phyloP scores from a whole-genome alignment of 371 early-diverging fungal genomes.

The Apophysomyces elegans region DNA sequence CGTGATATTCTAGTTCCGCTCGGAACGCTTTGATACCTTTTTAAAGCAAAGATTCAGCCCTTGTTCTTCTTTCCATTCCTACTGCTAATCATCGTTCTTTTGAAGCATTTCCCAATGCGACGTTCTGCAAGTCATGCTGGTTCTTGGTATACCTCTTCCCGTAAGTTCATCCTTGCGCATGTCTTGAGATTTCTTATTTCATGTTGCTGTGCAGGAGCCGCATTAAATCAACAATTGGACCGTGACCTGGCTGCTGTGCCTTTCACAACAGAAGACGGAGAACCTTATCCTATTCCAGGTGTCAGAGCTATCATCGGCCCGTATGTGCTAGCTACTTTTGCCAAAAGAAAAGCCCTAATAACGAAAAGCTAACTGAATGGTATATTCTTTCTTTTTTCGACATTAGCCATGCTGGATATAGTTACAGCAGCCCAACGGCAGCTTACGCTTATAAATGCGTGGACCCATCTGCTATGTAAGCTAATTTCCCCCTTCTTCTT shows the following conservation, averaged over 20 bases:
- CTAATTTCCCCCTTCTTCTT: neutral
- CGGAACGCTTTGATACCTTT: no score
- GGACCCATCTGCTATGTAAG: conserved; percentile 64
- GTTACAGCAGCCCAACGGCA: conserved; percentile 88
- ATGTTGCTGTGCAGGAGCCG: neutral
- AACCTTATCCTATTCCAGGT: conserved; percentile 53
- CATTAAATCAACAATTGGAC: conserved; percentile 52
- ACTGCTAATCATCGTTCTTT: neutral
- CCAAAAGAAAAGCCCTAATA: neutral
- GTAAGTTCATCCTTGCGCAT: conserved; percentile 34
- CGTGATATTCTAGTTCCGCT: no score
- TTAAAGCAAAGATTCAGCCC: no score
- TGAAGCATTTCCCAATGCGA: conserved; percentile 20
- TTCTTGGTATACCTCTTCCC: conserved; percentile 73
- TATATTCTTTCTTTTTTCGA: no score
- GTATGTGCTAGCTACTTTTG: conserved; percentile 47
- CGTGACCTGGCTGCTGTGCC: conserved; percentile 58
- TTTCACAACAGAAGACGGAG: conserved; percentile 31
- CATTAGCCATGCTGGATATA: conserved; percentile 87
- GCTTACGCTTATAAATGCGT: conserved; percentile 86
- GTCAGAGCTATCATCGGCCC: conserved; percentile 85
- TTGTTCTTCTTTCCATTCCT: no score
- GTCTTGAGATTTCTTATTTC: conserved; percentile 7
- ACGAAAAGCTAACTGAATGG: neutral
- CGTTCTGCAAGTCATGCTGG: conserved; percentile 80